Evolutionary conservation across 2,329 filamentous ascomycete species (phyloP).

Genomic region (Pestalotiopsis sp.): DNA sequence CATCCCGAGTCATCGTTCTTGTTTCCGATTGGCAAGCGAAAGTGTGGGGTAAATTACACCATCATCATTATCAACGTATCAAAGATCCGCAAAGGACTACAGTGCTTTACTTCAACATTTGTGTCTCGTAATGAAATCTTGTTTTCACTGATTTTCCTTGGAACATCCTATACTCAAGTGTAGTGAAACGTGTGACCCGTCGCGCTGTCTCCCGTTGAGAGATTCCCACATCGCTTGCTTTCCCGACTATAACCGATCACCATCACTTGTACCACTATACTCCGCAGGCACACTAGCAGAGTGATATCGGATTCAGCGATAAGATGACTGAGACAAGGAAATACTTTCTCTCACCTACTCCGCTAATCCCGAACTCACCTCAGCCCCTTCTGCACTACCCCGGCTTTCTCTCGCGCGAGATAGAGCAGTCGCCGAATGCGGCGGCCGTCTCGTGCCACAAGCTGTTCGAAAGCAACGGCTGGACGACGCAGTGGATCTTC

Average conservation of each 20-base stretch:
- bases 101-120: neutral
- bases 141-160: neutral
- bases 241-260: neutral
- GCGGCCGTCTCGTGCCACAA: neutral
- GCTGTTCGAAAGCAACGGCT: conserved; percentile 22
- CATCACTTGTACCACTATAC: neutral
- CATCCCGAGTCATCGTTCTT: neutral
- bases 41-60: neutral
- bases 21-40: neutral
- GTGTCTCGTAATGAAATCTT: neutral
- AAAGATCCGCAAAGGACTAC: neutral
- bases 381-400: conserved; percentile 8
- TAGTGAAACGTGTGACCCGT: neutral
- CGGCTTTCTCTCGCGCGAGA: neutral
- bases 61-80: neutral
- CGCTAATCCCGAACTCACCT: conserved; percentile 11
- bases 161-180: neutral
- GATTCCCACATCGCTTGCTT: neutral
- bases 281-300: neutral
- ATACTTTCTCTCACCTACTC: neutral
- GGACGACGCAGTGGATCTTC: conserved; percentile 49
- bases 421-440: neutral
- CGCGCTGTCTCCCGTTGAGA: neutral
- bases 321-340: neutral
- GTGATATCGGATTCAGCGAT: neutral